Evolutionary conservation across 164 flowering plant species (phyloP), one percentile per base, ranked within the genome.

Genomic region (Echeveria elegans): DNA sequence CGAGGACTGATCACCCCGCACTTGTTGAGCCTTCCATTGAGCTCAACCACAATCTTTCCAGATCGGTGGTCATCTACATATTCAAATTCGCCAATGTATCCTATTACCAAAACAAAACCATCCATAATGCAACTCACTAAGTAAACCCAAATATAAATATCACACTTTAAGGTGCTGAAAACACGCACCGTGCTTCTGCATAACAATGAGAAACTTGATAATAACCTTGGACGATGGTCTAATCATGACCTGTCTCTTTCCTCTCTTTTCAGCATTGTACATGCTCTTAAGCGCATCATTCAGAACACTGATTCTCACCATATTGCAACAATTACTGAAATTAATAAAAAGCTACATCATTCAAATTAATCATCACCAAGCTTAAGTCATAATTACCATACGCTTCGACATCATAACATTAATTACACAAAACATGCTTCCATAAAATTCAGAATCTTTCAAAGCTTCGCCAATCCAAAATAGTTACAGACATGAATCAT

Each of bases 11-110:
- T 66, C 21, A 66, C 68, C 24, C 68, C 68, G 32, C 68, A 66
- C 56, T 66, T 66, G 38, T 66, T 66, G 21, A 66, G 60, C 68
- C 68, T 30, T 48, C 68, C 73, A 30, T 72, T 72, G 53, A 72
- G 53, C 64, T 72, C 74, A 24, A 72, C 74, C 58, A 72, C 70
- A 67, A 72, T 72, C 40, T 72, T 72, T 21, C 74, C 71, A 53
- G 74, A 67, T 38, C 74, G 67, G 68, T 72, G 74, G 63, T 72
- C 74, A 64, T 72, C 74, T 4, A 72, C 74, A 38, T 63, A 72
- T 56, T 72, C 74, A 53, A 72, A 72, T 64, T 72, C 74, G 6
- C 74, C 74, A 26, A 72, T 72, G 47, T 72, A 72, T 38, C 74
- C 74, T 72, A 21, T 29, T 40, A 24, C 15, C 19, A 5, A 3